Evolutionary conservation across 2,329 filamentous ascomycete species (phyloP).

Genomic region (Penicillium sp.): DNA sequence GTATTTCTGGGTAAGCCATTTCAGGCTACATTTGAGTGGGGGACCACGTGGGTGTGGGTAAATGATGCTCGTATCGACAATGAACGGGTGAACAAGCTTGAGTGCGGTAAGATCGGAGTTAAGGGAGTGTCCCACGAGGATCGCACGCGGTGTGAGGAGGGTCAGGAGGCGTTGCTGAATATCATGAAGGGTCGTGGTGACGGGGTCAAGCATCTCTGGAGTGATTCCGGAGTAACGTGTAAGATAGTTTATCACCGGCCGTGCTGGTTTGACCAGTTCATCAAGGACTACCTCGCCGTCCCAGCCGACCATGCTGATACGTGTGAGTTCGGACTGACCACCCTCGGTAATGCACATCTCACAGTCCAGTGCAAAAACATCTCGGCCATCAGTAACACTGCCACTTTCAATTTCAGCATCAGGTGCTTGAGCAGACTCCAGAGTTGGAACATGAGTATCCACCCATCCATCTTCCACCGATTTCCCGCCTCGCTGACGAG

Average conservation of each 20-base stretch:
- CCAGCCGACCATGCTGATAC: conserved; percentile 86
- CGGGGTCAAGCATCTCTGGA: conserved; percentile 72
- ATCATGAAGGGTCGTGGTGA: conserved; percentile 80
- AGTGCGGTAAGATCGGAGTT: conserved; percentile 69
- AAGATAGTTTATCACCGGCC: conserved; percentile 88
- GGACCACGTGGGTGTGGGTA: conserved; percentile 89
- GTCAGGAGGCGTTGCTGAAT: conserved; percentile 75
- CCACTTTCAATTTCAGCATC: conserved; percentile 73
- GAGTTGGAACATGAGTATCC: conserved; percentile 66
- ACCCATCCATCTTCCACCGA: conserved; percentile 71
- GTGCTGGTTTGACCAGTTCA: conserved; percentile 85
- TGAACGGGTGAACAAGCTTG: conserved; percentile 83
- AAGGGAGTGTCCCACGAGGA: conserved; percentile 51
- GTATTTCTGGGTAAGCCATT: conserved; percentile 84
- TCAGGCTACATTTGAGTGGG: conserved; percentile 85
- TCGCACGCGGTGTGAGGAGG: conserved; percentile 57
- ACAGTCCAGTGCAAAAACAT: conserved; percentile 82
- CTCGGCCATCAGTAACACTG: conserved; percentile 77
- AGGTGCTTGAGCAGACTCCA: conserved; percentile 67
- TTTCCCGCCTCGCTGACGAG: conserved; percentile 53
- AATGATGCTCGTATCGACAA: conserved; percentile 86
- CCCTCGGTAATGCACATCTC: conserved; percentile 94
- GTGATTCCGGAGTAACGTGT: conserved; percentile 93
- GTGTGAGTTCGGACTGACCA: conserved; percentile 77
- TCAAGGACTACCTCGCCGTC: conserved; percentile 79